Evolutionary conservation across 768 basidiomycete species (phyloP).

Genomic region (Tylopilus intermedius): DNA sequence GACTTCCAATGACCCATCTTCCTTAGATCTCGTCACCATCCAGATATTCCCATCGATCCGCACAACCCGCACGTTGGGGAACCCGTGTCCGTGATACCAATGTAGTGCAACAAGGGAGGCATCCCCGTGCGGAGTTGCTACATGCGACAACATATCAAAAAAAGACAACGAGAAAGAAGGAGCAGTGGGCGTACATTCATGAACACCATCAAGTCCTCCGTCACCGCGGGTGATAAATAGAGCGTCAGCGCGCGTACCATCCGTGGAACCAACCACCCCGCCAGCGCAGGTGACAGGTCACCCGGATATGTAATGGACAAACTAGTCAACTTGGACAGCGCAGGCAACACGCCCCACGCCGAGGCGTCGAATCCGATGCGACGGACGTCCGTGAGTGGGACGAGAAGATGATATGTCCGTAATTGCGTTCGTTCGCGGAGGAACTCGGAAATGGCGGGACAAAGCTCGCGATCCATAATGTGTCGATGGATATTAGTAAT

Average conservation of each 20-base stretch:
- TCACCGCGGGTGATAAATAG: slow-evolving; percentile 31
- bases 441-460: slow-evolving; percentile 66
- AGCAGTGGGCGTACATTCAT: slow-evolving; percentile 31
- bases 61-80: slow-evolving; percentile 56
- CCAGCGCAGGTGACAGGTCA: slow-evolving; percentile 58
- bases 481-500: slow-evolving; percentile 41
- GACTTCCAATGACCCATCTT: slow-evolving; percentile 36
- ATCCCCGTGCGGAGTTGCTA: slow-evolving; percentile 60
- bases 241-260: slow-evolving; percentile 45
- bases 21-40: slow-evolving; percentile 37
- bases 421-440: slow-evolving; percentile 51
- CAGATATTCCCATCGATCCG: slow-evolving; percentile 51
- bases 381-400: slow-evolving; percentile 40
- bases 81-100: slow-evolving; percentile 58
- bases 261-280: slow-evolving; percentile 64
- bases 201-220: slow-evolving; percentile 41
- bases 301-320: slow-evolving; percentile 59
- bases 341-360: slow-evolving; percentile 67
- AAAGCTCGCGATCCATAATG: slow-evolving; percentile 53
- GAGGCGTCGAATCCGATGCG: slow-evolving; percentile 64
- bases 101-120: slow-evolving; percentile 48
- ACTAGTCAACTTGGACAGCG: slow-evolving; percentile 45
- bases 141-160: neutral
- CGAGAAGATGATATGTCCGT: slow-evolving; percentile 48
- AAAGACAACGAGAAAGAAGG: neutral